Percentiles rank a stretch among this genome's conserved stretches.
Evolutionary conservation across 1,139 yeast genomes (phyloP).

Genomic region (Taphrina sp.): DNA sequence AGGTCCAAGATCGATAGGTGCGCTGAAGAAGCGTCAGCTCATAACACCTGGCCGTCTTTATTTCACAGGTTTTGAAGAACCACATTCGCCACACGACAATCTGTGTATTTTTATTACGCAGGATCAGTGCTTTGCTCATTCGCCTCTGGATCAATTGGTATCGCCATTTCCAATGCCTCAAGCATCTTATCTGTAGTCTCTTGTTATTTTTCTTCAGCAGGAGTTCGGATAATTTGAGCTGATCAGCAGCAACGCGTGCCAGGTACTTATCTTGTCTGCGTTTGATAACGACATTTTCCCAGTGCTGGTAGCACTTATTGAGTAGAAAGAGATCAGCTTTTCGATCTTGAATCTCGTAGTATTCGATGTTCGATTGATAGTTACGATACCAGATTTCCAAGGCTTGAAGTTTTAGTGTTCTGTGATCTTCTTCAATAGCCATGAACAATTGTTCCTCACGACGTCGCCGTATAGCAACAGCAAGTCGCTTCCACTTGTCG

Average conservation of each 20-base stretch:
- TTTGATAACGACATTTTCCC: constrained; percentile 9
- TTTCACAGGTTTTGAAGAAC: constrained; percentile 18
- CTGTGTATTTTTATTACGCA: constrained; percentile 19
- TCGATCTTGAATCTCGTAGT: constrained; percentile 4
- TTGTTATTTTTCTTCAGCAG: constrained; percentile 5
- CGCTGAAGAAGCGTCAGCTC: not conserved
- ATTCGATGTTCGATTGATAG: not conserved
- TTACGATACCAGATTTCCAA: constrained; percentile 13
- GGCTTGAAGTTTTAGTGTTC: constrained; percentile 5
- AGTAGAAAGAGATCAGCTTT: not conserved
- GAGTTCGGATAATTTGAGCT: constrained; percentile 1
- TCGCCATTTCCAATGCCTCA: not conserved
- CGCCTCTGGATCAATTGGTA: not conserved
- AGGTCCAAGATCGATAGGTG: constrained; percentile 1
- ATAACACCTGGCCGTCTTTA: constrained; percentile 1
- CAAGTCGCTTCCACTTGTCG: not conserved
- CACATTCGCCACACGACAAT: constrained; percentile 9
- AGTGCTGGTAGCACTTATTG: not conserved
- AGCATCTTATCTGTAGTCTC: not conserved
- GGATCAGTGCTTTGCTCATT: not conserved
- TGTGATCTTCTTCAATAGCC: constrained; percentile 8
- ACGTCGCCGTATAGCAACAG: not conserved
- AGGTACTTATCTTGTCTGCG: constrained; percentile 7
- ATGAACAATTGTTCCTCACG: not conserved
- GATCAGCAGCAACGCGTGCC: constrained; percentile 3